Base-by-base conservation (phyloP, 1,284 basidiomycete species). In the Marasmius fiardii region DNA sequence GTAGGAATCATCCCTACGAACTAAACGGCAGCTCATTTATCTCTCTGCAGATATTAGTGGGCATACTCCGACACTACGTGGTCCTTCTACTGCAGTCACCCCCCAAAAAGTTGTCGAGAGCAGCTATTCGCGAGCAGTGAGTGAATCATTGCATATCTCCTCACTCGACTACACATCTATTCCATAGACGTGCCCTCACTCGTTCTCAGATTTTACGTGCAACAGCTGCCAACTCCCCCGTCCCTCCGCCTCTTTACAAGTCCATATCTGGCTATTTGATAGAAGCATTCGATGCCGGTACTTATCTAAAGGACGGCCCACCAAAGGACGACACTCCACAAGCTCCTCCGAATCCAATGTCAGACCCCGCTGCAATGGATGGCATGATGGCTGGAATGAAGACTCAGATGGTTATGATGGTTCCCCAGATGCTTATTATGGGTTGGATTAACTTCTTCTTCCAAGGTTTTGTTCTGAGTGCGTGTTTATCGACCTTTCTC, bases 401-500 rank as follows among this genome's bases (percentile, higher is more conserved):
- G 80, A 97, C 96, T 51, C 96, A 98, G 74, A 95, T 95, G 80
- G 95, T 98, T 53, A 95, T 96, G 88, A 93, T 93, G 92, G 89
- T 96, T 7, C 93, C 92, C 8, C 93, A 98, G 72, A 98, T 98
- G 88, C 81, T 98, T 61, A 95, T 99, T 65, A 99, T 99, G 97
- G 96, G 95, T 60, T 99, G 97, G 93, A 97, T 99, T 77, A 98
- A 96, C 74, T 95, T 96, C 72, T 99, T 99, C 85, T 99, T 99
- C 76, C 92, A 93, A 62, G 96, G 96, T 33, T 98, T 99, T 69
- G 92, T 99, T 52, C 82, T 98, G 58, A 97, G 96, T 98, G 70
- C 71, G 93, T 86, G n/a, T 48, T 52, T 43, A 48, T 51, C 50
- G 24, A 10, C 39, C 21, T 56, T 48, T 43, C 53, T 48, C 47